Conservation (phyloP, 2,329 filamentous ascomycete species). For the Coleophoma eucalyptorum region DNA sequence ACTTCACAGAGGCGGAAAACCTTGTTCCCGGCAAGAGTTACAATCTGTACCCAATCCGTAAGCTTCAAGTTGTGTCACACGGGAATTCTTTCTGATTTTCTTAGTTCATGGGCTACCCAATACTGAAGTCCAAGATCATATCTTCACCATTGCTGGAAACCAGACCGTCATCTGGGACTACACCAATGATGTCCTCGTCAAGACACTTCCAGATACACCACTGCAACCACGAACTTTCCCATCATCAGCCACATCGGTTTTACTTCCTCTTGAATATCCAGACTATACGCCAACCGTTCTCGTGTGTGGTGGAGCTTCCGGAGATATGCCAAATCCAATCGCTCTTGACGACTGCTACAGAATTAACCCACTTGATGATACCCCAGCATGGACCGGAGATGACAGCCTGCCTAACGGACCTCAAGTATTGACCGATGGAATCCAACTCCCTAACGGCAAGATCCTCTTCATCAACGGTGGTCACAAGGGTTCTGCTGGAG, state of each 20-base stretch:
- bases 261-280: not conserved
- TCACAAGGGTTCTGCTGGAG: not conserved
- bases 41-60: slow-evolving; percentile 1
- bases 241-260: not conserved
- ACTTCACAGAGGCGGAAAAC: slow-evolving; percentile 1
- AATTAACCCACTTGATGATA: not conserved
- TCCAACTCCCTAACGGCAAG: not conserved
- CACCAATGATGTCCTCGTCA: not conserved
- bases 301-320: not conserved
- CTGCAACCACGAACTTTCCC: not conserved
- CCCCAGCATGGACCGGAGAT: not conserved
- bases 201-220: not conserved
- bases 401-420: not conserved
- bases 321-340: not conserved
- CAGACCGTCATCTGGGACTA: slow-evolving; percentile 1
- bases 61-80: not conserved
- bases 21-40: not conserved
- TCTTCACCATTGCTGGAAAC: not conserved
- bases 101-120: not conserved
- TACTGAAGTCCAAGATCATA: not conserved
- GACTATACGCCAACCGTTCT: not conserved
- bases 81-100: not conserved
- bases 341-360: not conserved
- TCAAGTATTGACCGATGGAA: not conserved
- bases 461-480: slow-evolving; percentile 1